Evolutionary conservation across 495 filamentous ascomycete genomes (phyloP), one percentile per base, ranked within the genome.

Genomic region (Hypoxylon perforatum): DNA sequence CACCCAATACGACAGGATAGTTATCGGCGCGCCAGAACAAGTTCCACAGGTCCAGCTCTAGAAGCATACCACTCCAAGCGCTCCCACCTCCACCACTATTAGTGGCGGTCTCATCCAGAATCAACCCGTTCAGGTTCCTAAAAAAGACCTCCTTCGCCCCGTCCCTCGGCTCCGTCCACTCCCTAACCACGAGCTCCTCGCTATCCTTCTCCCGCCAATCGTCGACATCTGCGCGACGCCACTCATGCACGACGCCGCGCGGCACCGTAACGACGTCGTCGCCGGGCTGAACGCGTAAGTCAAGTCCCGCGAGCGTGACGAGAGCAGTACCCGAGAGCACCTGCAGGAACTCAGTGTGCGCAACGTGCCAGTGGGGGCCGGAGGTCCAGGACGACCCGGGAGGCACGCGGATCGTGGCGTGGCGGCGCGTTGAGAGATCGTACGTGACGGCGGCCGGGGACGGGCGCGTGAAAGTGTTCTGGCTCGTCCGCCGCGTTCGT

Each of bases 81-180:
- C 17, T 49, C n/a, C 22, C 23, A 17, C 46, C 19, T n/a, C 0
- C 19, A 7, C 4, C 21, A 28, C 18, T 4, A 22, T 17, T 3
- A 42, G 1, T 28, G 21, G 35, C 35, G 0, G 39, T 3, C 14
- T 59, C 69, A 28, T 68, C 59, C n/a, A 75, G 41, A 39, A 73
- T 55, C n/a, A 77, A 42, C 15, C 73, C 74, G 30, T 77, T 77
- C 28, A 78, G 18, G 36, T 78, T 76, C 64, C 72, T 65, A 65
- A 79, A 79, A 48, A 78, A 79, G 0, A 76, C 25, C 10, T 69
- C 67, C 45, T 79, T 79, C 41, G 39, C 45, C 2, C 75, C 67
- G 36, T 75, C 73, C 2, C 8, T 51, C 4, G 76, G 77, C 19
- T 72, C 65, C 22, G 76, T 78, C 57, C 75, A 66, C 57, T 79